Evolutionary conservation across 2,329 filamentous ascomycete species (phyloP).

Genomic region (Neoscytalidium dimidiatum): DNA sequence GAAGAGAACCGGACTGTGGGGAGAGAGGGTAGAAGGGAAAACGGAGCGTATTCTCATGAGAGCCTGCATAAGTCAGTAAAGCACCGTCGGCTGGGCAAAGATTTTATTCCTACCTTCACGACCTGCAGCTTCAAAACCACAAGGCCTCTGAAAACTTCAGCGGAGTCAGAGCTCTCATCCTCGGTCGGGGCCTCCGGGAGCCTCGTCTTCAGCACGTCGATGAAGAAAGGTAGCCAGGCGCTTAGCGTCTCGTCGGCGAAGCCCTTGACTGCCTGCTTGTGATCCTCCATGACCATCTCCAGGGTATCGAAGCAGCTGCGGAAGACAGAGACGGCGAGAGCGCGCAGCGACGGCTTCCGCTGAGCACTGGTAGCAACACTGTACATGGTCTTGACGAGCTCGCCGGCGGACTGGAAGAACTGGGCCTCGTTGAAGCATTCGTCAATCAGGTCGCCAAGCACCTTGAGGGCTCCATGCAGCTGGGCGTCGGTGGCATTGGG

Average conservation of each 20-base stretch:
- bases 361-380: slow-evolving; percentile 75
- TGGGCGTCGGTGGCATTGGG: slow-evolving; percentile 74
- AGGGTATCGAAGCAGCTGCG: slow-evolving; percentile 89
- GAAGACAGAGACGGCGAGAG: slow-evolving; percentile 87
- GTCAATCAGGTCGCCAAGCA: slow-evolving; percentile 86
- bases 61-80: slow-evolving; percentile 54
- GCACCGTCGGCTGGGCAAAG: not conserved
- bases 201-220: slow-evolving; percentile 71
- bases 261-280: slow-evolving; percentile 79
- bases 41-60: slow-evolving; percentile 84
- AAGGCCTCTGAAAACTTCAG: slow-evolving; percentile 75
- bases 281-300: slow-evolving; percentile 94
- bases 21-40: slow-evolving; percentile 78
- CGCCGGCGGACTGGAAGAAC: slow-evolving; percentile 85
- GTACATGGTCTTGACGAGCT: slow-evolving; percentile 82
- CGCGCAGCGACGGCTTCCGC: slow-evolving; percentile 74
- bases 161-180: slow-evolving; percentile 60
- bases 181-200: slow-evolving; percentile 64
- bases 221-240: slow-evolving; percentile 89
- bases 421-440: slow-evolving; percentile 92
- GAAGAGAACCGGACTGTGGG: slow-evolving; percentile 82
- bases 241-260: slow-evolving; percentile 86
- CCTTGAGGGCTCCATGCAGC: slow-evolving; percentile 84
- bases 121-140: slow-evolving; percentile 89
- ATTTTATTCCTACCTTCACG: slow-evolving; percentile 63